phyloP scores from a whole-genome alignment of 129 eudicot species.

The Solidago caesia region DNA sequence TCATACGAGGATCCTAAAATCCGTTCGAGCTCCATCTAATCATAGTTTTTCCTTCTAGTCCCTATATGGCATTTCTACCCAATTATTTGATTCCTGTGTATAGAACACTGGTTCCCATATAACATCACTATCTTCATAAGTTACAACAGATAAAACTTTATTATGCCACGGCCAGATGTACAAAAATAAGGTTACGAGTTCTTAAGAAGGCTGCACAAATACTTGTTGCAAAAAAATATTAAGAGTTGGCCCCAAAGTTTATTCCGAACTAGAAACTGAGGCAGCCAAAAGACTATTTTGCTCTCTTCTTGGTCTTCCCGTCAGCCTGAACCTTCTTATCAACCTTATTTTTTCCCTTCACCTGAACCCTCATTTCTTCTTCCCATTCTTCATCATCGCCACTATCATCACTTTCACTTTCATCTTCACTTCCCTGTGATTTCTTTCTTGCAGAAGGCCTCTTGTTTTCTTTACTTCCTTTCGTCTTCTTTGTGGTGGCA shows the following conservation, averaged over 20 bases:
- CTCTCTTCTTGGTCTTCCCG: conserved; percentile 45
- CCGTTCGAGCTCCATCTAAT: not conserved
- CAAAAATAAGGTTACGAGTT: conserved; percentile 24
- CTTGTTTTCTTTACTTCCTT: conserved; percentile 33
- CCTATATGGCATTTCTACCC: not conserved
- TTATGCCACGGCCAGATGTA: conserved; percentile 1
- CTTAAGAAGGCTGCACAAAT: conserved; percentile 14
- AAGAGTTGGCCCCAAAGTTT: not conserved
- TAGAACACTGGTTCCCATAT: not conserved
- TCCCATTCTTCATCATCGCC: conserved; percentile 26
- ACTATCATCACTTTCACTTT: conserved; percentile 29
- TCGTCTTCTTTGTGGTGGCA: conserved; percentile 17
- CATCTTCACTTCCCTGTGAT: conserved; percentile 47
- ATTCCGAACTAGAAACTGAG: conserved; percentile 12
- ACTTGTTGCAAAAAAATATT: conserved; percentile 16
- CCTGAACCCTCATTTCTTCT: conserved; percentile 36
- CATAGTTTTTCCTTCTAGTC: not conserved
- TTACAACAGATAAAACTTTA: not conserved
- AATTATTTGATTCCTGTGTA: not conserved
- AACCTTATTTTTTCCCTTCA: conserved; percentile 30
- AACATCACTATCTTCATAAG: not conserved
- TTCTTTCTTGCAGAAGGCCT: conserved; percentile 44
- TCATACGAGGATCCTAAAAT: no score
- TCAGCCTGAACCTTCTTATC: conserved; percentile 38
- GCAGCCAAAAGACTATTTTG: conserved; percentile 33